Base-by-base conservation (phyloP, 208 protist species). In the Trypanosoma theileri region DNA sequence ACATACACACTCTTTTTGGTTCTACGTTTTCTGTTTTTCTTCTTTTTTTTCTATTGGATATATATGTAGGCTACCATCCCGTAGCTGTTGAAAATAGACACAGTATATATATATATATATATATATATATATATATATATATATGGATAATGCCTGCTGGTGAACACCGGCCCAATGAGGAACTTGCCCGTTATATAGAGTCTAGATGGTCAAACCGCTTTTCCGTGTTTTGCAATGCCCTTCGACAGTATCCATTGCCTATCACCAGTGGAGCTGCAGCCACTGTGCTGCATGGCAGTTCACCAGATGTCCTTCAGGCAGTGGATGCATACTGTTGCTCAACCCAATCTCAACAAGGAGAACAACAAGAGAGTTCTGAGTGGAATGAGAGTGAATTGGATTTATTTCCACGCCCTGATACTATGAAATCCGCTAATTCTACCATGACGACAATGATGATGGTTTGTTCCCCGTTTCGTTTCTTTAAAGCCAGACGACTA, bases 231-330 rank as follows among this genome's bases (percentile, higher is more conserved):
- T 75, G 70, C 58, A 42, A 1, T 44, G 59, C 63, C 16, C 28
- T 75, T 45, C 6, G 70, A 26, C 52, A 54, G 14, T 56, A 75
- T 52, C 70, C 70, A 13, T 21, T 75, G 26, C 70, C 70, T 10
- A 52, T 75, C 13, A 53, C 50, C 10, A 63, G 63, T 60, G 61
- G 60, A 17, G 70, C 70, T 8, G 63, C 63, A 16, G 70, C 54
- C 14, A 69, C 63, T 22, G n/a, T 50, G 17, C 58, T 75, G 3
- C 52, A 50, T 26, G 59, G 61, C 46, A 31, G 54, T 24, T 63
- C 54, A 41, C 26, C 40, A 52, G 70, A 68, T 12, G 54, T 45
- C 41, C 13, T 59, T 17, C 16, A 17, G 17, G 70, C 56, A 40
- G 41, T 66, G 13, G 63, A 69, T 26, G 50, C 59, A 26, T 73